phyloP scores from a whole-genome alignment of 306 rosid genomes.

The Quercus variabilis region DNA sequence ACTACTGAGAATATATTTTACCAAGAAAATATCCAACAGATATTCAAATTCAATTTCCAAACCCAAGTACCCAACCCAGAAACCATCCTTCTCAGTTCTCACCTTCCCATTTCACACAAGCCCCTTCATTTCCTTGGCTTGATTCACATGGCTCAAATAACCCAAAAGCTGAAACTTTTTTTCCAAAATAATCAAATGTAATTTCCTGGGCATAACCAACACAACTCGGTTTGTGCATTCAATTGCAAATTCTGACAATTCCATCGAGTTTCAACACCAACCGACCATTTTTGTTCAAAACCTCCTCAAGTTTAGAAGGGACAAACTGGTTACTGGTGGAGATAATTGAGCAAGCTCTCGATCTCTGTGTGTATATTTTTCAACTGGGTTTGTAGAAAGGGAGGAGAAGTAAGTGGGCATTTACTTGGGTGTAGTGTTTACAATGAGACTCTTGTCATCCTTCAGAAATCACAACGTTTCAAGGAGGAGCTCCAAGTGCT shows the following conservation, averaged over 20 bases:
- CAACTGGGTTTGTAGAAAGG: constrained; percentile 52
- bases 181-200: not conserved
- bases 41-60: constrained; percentile 15
- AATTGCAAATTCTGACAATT: constrained; percentile 10
- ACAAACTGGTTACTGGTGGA: constrained; percentile 37
- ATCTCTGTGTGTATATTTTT: constrained; percentile 53
- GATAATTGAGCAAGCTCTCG: constrained; percentile 53
- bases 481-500: constrained; percentile 56
- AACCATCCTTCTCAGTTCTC: not conserved
- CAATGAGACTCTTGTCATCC: constrained; percentile 59
- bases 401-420: constrained; percentile 7
- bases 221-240: constrained; percentile 27
- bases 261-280: not conserved
- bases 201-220: not conserved
- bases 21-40: not conserved
- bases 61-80: constrained; percentile 2
- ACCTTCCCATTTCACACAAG: not conserved
- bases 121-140: not conserved
- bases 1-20: no score
- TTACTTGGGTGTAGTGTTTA: constrained; percentile 38
- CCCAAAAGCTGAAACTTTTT: constrained; percentile 9
- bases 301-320: constrained; percentile 56
- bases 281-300: constrained; percentile 44
- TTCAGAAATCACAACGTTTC: constrained; percentile 53
- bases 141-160: not conserved